Percentiles rank a stretch among this genome's conserved stretches.
Conservation (phyloP, 495 filamentous ascomycete genomes). For the Viridothelium virens region DNA sequence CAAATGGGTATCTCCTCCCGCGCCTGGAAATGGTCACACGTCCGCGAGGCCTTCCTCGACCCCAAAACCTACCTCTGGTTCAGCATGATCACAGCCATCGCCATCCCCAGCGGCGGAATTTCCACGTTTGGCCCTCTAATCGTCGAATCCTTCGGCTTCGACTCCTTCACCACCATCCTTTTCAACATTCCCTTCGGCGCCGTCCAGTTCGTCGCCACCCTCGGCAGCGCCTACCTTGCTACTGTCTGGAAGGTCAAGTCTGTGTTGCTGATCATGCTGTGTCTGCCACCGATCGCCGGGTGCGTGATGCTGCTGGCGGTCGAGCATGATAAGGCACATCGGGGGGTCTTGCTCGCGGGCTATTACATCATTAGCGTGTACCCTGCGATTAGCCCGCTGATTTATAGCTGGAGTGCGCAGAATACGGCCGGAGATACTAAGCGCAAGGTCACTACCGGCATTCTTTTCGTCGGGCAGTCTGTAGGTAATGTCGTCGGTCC, state of each 20-base stretch:
- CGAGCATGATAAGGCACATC: too few species aligned
- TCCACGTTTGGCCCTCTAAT: conserved; percentile 18
- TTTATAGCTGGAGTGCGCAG: background rate
- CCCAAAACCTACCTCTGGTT: conserved; percentile 21
- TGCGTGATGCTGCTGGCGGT: too few species aligned
- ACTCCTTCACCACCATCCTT: conserved; percentile 17
- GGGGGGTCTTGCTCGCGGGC: too few species aligned
- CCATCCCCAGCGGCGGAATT: conserved; percentile 22
- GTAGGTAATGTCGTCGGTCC: conserved; percentile 31
- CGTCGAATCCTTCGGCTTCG: conserved; percentile 23
- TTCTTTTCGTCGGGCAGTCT: conserved; percentile 22
- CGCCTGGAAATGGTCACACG: conserved; percentile 30
- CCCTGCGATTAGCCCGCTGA: conserved; percentile 37
- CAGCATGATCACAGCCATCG: conserved; percentile 25
- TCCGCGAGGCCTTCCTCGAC: conserved; percentile 41
- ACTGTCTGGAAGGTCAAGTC: background rate
- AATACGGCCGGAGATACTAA: conserved; percentile 40
- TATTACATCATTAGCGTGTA: background rate
- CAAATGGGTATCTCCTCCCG: conserved; percentile 28
- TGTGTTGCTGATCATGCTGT: background rate
- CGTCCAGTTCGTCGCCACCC: conserved; percentile 18
- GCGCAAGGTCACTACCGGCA: conserved; percentile 16
- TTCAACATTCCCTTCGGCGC: conserved; percentile 17
- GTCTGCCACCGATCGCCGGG: too few species aligned
- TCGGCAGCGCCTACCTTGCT: background rate